Conservation (phyloP, 768 basidiomycete genomes). For the Tulasnella sp. region DNA sequence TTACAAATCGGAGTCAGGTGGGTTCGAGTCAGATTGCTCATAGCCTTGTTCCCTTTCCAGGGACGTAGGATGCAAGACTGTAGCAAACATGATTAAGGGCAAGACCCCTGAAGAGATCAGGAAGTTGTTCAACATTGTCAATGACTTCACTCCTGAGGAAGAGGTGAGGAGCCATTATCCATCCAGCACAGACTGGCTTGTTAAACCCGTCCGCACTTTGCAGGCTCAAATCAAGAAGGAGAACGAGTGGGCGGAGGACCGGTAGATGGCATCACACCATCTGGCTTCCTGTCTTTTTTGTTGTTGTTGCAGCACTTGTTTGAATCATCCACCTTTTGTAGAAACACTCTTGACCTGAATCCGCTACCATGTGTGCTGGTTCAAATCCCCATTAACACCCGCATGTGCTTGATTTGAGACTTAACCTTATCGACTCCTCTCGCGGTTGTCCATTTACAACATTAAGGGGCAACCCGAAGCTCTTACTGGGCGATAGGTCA, state of each 20-base stretch:
- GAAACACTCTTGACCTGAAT: too few relatives aligned
- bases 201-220: conserved; percentile 18
- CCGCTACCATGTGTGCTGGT: too few relatives aligned
- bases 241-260: conserved; percentile 46
- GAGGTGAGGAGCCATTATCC: conserved; percentile 47
- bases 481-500: too few relatives aligned
- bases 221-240: conserved; percentile 99
- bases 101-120: conserved; percentile 99
- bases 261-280: conserved; percentile 5
- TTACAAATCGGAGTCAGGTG: not conserved
- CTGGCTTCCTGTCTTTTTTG: not conserved
- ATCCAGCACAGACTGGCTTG: conserved; percentile 8
- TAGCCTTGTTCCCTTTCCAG: conserved; percentile 32
- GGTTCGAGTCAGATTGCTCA: not conserved
- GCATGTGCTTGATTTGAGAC: too few relatives aligned
- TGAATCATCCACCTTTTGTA: too few relatives aligned
- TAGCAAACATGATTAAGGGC: conserved; percentile 99
- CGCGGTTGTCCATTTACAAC: too few relatives aligned
- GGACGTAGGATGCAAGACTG: conserved; percentile 96
- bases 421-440: too few relatives aligned
- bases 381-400: too few relatives aligned
- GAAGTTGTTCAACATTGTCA: conserved; percentile 94
- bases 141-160: conserved; percentile 98
- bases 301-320: too few relatives aligned
- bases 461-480: too few relatives aligned